Conservation (phyloP, 2,329 filamentous ascomycete species). For the Hypoxylon sp. region DNA sequence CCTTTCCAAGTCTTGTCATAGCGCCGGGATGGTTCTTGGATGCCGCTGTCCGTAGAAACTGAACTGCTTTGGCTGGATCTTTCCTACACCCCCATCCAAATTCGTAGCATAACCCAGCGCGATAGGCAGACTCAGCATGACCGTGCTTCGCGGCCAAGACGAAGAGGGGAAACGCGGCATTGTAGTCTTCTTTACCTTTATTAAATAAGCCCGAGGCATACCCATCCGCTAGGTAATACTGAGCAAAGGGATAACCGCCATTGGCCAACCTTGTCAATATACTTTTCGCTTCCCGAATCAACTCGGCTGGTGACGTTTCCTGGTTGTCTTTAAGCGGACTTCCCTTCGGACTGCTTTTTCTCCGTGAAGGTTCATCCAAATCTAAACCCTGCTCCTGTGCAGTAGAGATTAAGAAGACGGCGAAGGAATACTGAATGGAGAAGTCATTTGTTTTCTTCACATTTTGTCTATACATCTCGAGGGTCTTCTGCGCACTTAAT, state of each 20-base stretch:
- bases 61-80: constrained; percentile 90
- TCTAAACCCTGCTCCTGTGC: constrained; percentile 82
- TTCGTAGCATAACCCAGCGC: constrained; percentile 94
- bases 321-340: constrained; percentile 48
- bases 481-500: constrained; percentile 90
- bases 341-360: constrained; percentile 64
- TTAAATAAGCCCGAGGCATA: constrained; percentile 95
- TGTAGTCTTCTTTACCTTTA: constrained; percentile 93
- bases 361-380: constrained; percentile 62
- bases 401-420: constrained; percentile 91
- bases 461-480: constrained; percentile 97
- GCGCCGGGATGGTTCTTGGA: constrained; percentile 96
- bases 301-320: constrained; percentile 72
- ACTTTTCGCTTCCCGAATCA: constrained; percentile 88
- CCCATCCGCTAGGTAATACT: constrained; percentile 97
- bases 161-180: constrained; percentile 92
- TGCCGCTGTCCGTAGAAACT: constrained; percentile 91
- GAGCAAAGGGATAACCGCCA: constrained; percentile 93
- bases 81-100: constrained; percentile 97
- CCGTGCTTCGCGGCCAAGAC: constrained; percentile 95
- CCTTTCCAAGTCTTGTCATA: constrained; percentile 91
- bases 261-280: constrained; percentile 90
- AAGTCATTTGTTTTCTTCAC: constrained; percentile 96
- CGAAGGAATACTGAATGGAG: constrained; percentile 95
- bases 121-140: constrained; percentile 95